A percentile compares a stretch with the other conserved stretches of the same genome.
These are phyloP conservation scores for maize (Zea mays) DNA, from an alignment of 176 grass and related monocot genomes.

Conservation along the genomic window Zm-B73-REFERENCE-NAM-5.0 NC_050100.1:226034501-226035000, in stretches of 20 bases:
- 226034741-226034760: background rate
- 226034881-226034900: slow-evolving; percentile 92
- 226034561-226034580: background rate
- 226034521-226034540: background rate
- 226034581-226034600: background rate
- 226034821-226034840: slow-evolving; percentile 65
- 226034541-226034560: background rate
- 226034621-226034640: background rate
- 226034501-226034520: slow-evolving; percentile 91
- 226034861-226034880: slow-evolving; percentile 62
- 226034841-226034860: slow-evolving; percentile 53
- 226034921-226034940: background rate
- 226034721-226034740: background rate
- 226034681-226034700: slow-evolving; percentile 77
- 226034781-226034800: background rate
- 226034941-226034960: background rate
- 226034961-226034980: background rate
- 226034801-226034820: slow-evolving; percentile 7
- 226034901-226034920: slow-evolving; percentile 75
- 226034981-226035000: background rate
- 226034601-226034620: background rate
- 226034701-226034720: background rate
- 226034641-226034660: slow-evolving; percentile 63
- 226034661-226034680: slow-evolving; percentile 85
- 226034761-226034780: background rate